A percentile compares a stretch with the other conserved stretches of the same genome.
Evolutionary conservation across 2,329 filamentous ascomycete species (phyloP).

Genomic region (Colletotrichum orchidophilum): DNA sequence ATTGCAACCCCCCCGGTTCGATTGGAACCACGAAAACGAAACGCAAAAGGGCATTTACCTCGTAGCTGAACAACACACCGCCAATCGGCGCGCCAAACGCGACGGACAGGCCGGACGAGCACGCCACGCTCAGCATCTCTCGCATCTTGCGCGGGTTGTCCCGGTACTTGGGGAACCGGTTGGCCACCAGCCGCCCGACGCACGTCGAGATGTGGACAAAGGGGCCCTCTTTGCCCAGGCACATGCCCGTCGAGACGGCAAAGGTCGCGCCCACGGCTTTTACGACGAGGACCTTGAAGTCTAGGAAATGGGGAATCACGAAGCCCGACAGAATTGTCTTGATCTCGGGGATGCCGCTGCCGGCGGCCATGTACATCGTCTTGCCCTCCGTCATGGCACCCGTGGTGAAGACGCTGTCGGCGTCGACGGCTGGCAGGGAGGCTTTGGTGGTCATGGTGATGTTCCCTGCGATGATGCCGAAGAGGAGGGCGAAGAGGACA

Average conservation of each 20-base stretch:
- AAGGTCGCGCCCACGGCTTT: constrained; percentile 68
- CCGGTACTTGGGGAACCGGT: constrained; percentile 63
- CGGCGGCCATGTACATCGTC: constrained; percentile 67
- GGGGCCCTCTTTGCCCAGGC: constrained; percentile 69
- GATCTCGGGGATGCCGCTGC: constrained; percentile 69
- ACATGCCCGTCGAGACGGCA: constrained; percentile 68
- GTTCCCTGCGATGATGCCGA: constrained; percentile 38
- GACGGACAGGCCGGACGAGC: constrained; percentile 65
- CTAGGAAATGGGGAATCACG: constrained; percentile 65
- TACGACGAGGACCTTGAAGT: constrained; percentile 62
- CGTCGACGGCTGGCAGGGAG: constrained; percentile 53
- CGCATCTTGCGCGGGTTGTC: constrained; percentile 66
- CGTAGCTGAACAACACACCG: constrained; percentile 68
- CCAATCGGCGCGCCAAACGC: constrained; percentile 71
- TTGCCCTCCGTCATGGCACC: constrained; percentile 47
- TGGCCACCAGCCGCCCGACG: constrained; percentile 62
- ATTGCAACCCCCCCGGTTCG: not conserved
- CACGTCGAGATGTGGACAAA: constrained; percentile 71
- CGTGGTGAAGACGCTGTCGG: constrained; percentile 16
- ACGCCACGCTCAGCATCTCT: constrained; percentile 66
- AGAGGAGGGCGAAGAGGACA: constrained; percentile 37
- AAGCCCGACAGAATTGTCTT: constrained; percentile 70
- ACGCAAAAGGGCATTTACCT: constrained; percentile 40
- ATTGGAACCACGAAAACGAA: not conserved
- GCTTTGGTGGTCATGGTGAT: constrained; percentile 49